Conservation (phyloP, 2,329 filamentous ascomycete genomes). For the Waltergamsia citrina region DNA sequence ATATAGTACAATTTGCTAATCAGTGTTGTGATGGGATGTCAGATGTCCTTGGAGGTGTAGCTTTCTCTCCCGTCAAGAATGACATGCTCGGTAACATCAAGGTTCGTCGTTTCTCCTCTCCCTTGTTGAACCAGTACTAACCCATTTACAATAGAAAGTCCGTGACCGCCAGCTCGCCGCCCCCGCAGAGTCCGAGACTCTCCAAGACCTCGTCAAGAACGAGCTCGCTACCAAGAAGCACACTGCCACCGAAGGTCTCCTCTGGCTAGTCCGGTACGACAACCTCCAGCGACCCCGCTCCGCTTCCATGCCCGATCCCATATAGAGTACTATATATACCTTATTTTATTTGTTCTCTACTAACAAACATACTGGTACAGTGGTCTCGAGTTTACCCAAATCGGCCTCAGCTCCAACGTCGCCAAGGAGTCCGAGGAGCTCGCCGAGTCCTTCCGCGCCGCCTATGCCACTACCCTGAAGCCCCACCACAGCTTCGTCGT, state of each 20-base stretch:
- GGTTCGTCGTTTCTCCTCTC: constrained; percentile 35
- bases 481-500: constrained; percentile 82
- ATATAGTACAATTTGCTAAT: neutral
- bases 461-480: constrained; percentile 83
- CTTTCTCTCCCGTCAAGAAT: constrained; percentile 83
- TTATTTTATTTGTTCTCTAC: no score
- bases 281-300: constrained; percentile 1
- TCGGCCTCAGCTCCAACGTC: constrained; percentile 72
- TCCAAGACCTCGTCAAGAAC: constrained; percentile 78
- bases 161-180: constrained; percentile 71
- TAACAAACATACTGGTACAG: constrained; percentile 30
- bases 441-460: constrained; percentile 72
- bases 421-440: constrained; percentile 64
- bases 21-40: constrained; percentile 1
- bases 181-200: constrained; percentile 67
- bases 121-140: neutral
- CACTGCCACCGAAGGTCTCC: constrained; percentile 74
- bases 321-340: no score
- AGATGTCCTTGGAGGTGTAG: constrained; percentile 59
- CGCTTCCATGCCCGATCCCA: neutral
- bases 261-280: constrained; percentile 80
- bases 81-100: constrained; percentile 90
- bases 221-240: constrained; percentile 89
- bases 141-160: constrained; percentile 64
- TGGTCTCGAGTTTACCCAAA: constrained; percentile 86